Base-by-base conservation (phyloP, 257 asterid species). In the Capsicum chinense region DNA sequence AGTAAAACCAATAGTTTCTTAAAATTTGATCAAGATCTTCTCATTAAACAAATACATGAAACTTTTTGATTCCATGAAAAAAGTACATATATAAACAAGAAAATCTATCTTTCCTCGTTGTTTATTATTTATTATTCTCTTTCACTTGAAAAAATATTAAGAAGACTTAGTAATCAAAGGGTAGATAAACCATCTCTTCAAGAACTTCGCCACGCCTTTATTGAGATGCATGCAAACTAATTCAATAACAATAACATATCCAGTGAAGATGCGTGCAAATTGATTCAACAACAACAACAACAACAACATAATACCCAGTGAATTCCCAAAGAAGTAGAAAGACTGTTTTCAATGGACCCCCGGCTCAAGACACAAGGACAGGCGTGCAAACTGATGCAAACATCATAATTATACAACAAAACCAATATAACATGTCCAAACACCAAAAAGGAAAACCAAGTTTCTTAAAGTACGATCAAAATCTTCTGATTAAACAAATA, bases 161-260 rank as follows among this genome's bases (percentile, higher is more conserved):
- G 6, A 44, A 44, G 48, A 44, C 6, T 59, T 59, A n/a, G 6
- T 17, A 59, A 0, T 59, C 12, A 59, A 26, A 59, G 33, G n/a
- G 33, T 0, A 12, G 3, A n/a, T 59, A 56, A 14, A 13, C 59
- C n/a, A 56, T 16, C 16, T 3, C 10, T 2, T 68, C 9, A 14
- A 88, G 79, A 9, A 87, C 80, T 1, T 17, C 5, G 88, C 88
- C 89, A 26, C 26, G 0, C 56, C 56, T 0, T 69, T 10, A 64
- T 64, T 5, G 9, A 26, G 0, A 26, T 63, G 0, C 4, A 0
- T 26, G 26, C 26, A 26, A 26, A 26, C 26, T 26, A 26, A 26
- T 26, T 26, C 26, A 26, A 26, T 26, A 26, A 26, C 26, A 26
- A 26, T 0, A 26, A 26, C 26, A 26, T 26, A 26, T 26, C 26